These are phyloP conservation scores for Ottelia alismoides DNA, from an alignment of 106 monocot genomes.

Conservation along the genomic window DNA sequence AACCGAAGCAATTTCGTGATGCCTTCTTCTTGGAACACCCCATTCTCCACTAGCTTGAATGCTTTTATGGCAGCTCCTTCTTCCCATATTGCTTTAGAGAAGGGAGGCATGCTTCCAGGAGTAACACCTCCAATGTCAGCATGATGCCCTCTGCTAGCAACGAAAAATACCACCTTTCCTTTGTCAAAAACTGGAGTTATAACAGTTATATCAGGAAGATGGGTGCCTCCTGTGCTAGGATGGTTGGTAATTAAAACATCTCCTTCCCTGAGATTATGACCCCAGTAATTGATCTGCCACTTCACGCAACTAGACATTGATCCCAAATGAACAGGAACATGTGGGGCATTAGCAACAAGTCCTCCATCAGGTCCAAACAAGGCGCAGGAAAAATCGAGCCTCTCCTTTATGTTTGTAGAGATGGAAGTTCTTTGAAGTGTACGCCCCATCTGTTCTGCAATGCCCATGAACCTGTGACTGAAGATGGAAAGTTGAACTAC, in stretches of 20 bases:
- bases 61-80: constrained; percentile 94
- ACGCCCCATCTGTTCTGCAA: constrained; percentile 98
- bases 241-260: constrained; percentile 94
- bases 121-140: constrained; percentile 95
- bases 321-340: constrained; percentile 93
- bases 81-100: constrained; percentile 83
- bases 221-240: constrained; percentile 91
- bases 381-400: constrained; percentile 95
- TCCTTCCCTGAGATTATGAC: constrained; percentile 62
- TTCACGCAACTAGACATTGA: constrained; percentile 87
- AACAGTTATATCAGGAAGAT: constrained; percentile 95
- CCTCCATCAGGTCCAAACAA: constrained; percentile 90
- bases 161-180: constrained; percentile 79
- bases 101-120: constrained; percentile 97
- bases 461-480: constrained; percentile 97
- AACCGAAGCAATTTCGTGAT: constrained; percentile 41
- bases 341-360: constrained; percentile 97
- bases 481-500: constrained; percentile 95
- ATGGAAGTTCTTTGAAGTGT: constrained; percentile 93
- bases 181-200: constrained; percentile 84
- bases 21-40: constrained; percentile 76
- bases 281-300: constrained; percentile 83
- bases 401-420: constrained; percentile 93
- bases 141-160: constrained; percentile 95
- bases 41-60: constrained; percentile 80